Evolutionary conservation across 2,329 filamentous ascomycete genomes (phyloP).

Genomic region (Boeremia exigua): DNA sequence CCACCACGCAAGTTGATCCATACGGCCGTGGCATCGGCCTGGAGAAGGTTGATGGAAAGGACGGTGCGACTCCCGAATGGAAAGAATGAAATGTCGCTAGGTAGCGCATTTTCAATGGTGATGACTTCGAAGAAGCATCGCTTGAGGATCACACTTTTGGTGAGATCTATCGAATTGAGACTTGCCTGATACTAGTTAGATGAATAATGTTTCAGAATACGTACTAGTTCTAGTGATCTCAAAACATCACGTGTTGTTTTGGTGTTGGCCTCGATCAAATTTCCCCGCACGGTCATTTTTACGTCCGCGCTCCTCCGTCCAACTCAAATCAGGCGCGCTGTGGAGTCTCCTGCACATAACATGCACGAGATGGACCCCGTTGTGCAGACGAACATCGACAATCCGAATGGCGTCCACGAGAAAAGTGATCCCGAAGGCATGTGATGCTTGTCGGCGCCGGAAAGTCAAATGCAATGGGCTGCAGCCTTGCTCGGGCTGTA

Average conservation of each 20-base stretch:
- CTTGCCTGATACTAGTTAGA: too few relatives aligned
- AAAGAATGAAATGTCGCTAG: conserved; percentile 18
- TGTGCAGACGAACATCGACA: background rate
- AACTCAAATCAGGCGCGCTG: background rate
- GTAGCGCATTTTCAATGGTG: too few relatives aligned
- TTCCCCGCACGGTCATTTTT: conserved; percentile 2
- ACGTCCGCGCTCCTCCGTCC: background rate
- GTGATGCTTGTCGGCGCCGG: conserved; percentile 75
- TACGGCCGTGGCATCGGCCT: conserved; percentile 18
- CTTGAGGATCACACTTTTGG: too few relatives aligned
- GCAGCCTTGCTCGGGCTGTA: conserved; percentile 74
- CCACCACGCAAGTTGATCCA: conserved; percentile 29
- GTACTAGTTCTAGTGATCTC: too few relatives aligned
- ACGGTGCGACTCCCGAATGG: conserved; percentile 18
- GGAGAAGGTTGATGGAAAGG: conserved; percentile 20
- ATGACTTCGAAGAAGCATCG: too few relatives aligned
- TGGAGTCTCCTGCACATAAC: background rate
- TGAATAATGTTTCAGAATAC: too few relatives aligned
- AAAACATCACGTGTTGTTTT: background rate
- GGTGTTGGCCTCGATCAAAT: background rate
- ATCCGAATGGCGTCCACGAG: conserved; percentile 2
- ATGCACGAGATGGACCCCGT: background rate
- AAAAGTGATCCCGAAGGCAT: conserved; percentile 57
- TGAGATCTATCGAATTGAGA: too few relatives aligned
- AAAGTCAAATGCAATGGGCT: conserved; percentile 77